Evolutionary conservation across 352 stramenopile species (phyloP), one percentile per base, ranked within the genome.

Genomic region (Globisporangium heterothallicum): DNA sequence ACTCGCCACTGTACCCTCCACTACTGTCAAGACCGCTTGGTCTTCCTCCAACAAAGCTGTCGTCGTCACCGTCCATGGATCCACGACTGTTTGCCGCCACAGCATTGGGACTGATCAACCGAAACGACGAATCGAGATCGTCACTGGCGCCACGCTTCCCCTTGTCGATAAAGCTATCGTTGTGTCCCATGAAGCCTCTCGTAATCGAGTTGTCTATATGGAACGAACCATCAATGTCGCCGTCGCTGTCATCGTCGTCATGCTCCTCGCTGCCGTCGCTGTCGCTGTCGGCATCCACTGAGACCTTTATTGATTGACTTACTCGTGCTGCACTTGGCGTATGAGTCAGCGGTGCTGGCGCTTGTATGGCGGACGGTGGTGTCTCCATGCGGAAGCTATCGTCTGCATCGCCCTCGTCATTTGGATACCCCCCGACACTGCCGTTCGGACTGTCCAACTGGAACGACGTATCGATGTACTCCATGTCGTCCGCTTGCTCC

Each of bases 401-500:
- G 18, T 56, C 42, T 8, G 16, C 19, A 36, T 52, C 47, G 8
- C 49, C 26, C 0, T 41, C 49, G 0, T 9, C 49, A 10, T n/a
- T n/a, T n/a, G n/a, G n/a, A n/a, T 49, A 41, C 13, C 42, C 43
- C 21, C 19, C 30, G 45, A 27, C 26, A 12, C 29, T 29, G 18
- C 24, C 19, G 40, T 57, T 57, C 2, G 53, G 52, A 5, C 58
- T 53, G 13, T 64, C 53, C 53, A 72, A 49, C 38, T 53, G 58
- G 55, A 78, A 67, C 27, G 55, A 50, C 49, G 60, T 63, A 42
- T 70, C 53, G 19, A 72, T 49, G 58, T 72, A 78, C 29, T 50
- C 46, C 54, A 72, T 64, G 56, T 83, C 72, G 53, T 83, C 72
- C 5, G 67, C 70, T 38, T 83, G 67, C 46, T 66, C 57, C 58